These are phyloP conservation scores for Apiospora malaysiana DNA, from an alignment of 2,329 filamentous ascomycete species.

Conservation along the genomic window DNA sequence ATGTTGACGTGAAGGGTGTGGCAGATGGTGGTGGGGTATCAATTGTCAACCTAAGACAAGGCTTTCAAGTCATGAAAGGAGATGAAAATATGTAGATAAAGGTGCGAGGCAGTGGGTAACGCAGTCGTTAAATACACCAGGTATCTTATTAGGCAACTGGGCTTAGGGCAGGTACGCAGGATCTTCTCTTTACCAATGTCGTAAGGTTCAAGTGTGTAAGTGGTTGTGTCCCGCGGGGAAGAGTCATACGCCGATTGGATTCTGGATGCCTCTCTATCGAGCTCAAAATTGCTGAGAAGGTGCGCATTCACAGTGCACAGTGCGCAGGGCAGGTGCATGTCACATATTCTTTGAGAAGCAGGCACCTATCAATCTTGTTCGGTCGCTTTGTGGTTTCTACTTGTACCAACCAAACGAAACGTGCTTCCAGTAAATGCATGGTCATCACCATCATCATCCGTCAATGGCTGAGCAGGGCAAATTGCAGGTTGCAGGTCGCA, in stretches of 20 bases:
- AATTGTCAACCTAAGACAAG: background rate
- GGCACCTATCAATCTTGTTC: no score
- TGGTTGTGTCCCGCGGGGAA: background rate
- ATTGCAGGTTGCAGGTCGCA: background rate
- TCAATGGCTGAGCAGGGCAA: no score
- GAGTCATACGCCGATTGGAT: slow-evolving; percentile 6
- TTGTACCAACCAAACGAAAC: no score
- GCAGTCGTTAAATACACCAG: background rate
- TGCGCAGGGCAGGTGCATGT: no score
- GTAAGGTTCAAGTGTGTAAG: no score
- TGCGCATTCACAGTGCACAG: no score
- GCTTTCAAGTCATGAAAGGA: background rate
- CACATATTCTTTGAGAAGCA: no score
- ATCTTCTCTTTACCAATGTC: background rate
- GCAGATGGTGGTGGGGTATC: background rate
- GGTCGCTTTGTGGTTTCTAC: no score
- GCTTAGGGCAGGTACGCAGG: background rate
- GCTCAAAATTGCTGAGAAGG: no score
- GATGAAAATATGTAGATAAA: background rate
- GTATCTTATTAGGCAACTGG: background rate
- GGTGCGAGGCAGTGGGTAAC: background rate
- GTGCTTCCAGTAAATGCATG: no score
- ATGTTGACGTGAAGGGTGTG: background rate
- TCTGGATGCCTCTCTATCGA: background rate
- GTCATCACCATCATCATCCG: no score